Evolutionary conservation across 768 basidiomycete species (phyloP), one percentile per base, ranked within the genome.

Genomic region (Leccinum obscurum): DNA sequence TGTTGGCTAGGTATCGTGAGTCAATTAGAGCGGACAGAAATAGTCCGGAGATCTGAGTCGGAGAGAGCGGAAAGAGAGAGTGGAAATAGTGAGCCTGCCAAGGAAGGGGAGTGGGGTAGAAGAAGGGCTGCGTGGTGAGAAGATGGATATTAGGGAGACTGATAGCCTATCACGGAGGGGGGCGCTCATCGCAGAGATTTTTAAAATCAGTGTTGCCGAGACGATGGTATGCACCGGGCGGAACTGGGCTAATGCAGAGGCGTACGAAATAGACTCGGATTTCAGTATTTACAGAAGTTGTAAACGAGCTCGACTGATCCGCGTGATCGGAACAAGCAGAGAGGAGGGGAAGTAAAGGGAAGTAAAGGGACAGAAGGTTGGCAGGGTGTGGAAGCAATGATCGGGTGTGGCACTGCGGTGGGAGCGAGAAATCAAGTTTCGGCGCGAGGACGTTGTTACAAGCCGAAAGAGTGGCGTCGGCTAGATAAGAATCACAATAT

Each of bases 401-500:
- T 69, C 66, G 58, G 65, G 66, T 22, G 53, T 60, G 63, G 65
- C 65, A 56, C 46, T 55, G 55, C 57, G 14, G 67, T 59, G 57
- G 54, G 57, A 59, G 24, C 54, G 44, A 41, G 53, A 9, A 9
- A 52, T 46, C 65, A 9, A 39, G 11, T 57, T 61, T 61, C 35
- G 55, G 63, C 52, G 30, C 24, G 20, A 39, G 28, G 28, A 50
- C 50, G 55, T 53, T 20, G 65, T 68, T 62, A 55, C 44, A 48
- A 35, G 15, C 37, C 56, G 24, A 55, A 57, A 48, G 54, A 41
- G 56, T 53, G 71, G 65, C 67, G 13, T 68, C 72, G 72, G 73
- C 39, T 71, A 75, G 72, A 73, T 68, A 68, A 66, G 54, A 39
- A 57, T 37, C 39, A 14, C 35, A 60, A 41, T 9, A 41, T 41